A percentile compares a stretch with the other conserved stretches of the same genome.
phyloP scores from a whole-genome alignment of 768 basidiomycete species.

The Tylopilus balloui region DNA sequence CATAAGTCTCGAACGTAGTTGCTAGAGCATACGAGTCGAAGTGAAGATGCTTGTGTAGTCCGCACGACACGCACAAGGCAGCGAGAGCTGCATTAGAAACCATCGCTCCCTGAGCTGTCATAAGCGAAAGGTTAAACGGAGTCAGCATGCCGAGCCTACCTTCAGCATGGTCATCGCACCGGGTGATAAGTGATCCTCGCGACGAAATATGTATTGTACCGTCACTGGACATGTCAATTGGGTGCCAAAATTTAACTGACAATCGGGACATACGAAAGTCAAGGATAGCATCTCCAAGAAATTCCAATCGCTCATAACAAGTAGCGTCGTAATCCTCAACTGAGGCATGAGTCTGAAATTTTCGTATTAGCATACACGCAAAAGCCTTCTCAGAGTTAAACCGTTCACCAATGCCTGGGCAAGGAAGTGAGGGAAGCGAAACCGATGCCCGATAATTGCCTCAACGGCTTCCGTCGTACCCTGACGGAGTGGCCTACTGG shows the following conservation, averaged over 20 bases:
- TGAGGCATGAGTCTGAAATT: conserved; percentile 63
- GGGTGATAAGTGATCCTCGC: conserved; percentile 60
- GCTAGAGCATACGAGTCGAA: conserved; percentile 53
- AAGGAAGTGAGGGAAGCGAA: conserved; percentile 59
- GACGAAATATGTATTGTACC: conserved; percentile 63
- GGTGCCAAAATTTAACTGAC: not conserved
- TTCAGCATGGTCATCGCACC: conserved; percentile 79
- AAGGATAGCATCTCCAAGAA: conserved; percentile 81
- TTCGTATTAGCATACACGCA: conserved; percentile 8
- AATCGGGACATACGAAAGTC: conserved; percentile 60
- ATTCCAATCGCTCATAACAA: conserved; percentile 75
- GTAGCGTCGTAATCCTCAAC: conserved; percentile 50
- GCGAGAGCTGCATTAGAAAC: conserved; percentile 78
- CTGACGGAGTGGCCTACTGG: conserved; percentile 42
- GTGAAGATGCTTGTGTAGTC: conserved; percentile 58
- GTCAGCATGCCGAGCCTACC: conserved; percentile 33
- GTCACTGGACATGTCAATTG: conserved; percentile 49
- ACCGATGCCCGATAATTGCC: conserved; percentile 56
- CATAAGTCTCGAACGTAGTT: conserved; percentile 51
- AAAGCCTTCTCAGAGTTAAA: not conserved
- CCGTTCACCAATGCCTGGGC: conserved; percentile 65
- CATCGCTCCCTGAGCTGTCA: conserved; percentile 64
- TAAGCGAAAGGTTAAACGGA: not conserved
- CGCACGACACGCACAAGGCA: conserved; percentile 67
- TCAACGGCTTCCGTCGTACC: conserved; percentile 56